A percentile compares a stretch with the other conserved stretches of the same genome.
Evolutionary conservation across 495 filamentous ascomycete species (phyloP).

Genomic region (Xylaria acuta): DNA sequence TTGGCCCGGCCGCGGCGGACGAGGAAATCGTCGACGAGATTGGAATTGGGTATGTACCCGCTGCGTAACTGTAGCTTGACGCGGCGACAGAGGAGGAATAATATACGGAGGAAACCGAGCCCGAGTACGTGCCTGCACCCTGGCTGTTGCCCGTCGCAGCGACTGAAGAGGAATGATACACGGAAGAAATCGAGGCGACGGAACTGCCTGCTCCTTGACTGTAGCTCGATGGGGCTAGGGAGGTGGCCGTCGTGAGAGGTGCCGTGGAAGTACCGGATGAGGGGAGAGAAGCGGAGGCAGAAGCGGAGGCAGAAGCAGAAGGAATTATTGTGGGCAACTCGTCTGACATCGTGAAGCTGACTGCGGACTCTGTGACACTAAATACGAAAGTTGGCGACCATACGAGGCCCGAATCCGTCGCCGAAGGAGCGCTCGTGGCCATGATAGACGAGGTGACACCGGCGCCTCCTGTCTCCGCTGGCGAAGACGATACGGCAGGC

Average conservation of each 20-base stretch:
- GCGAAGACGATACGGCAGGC: not conserved
- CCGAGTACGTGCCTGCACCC: not conserved
- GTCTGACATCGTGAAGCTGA: slow-evolving; percentile 6
- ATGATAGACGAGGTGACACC: not conserved
- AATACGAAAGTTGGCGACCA: not conserved
- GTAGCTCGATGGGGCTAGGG: not conserved
- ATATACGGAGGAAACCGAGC: not conserved
- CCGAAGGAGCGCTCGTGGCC: not conserved
- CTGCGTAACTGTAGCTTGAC: not conserved
- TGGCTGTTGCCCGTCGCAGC: not conserved
- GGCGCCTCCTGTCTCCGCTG: not conserved
- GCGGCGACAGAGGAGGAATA: not conserved
- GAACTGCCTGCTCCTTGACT: slow-evolving; percentile 2
- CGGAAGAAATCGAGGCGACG: not conserved
- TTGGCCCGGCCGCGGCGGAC: not conserved
- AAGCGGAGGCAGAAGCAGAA: not conserved
- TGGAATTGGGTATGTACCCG: not conserved
- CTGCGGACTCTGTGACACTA: not conserved
- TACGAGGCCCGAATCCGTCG: not conserved
- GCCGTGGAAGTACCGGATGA: not conserved
- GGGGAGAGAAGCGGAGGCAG: not conserved
- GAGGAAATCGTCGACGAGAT: not conserved
- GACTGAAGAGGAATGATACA: not conserved
- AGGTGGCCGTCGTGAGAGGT: not conserved
- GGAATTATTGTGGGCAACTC: not conserved